These are phyloP conservation scores for Thymus mandschuricus DNA, from an alignment of 257 asterid genomes.

Conservation along the genomic window DNA sequence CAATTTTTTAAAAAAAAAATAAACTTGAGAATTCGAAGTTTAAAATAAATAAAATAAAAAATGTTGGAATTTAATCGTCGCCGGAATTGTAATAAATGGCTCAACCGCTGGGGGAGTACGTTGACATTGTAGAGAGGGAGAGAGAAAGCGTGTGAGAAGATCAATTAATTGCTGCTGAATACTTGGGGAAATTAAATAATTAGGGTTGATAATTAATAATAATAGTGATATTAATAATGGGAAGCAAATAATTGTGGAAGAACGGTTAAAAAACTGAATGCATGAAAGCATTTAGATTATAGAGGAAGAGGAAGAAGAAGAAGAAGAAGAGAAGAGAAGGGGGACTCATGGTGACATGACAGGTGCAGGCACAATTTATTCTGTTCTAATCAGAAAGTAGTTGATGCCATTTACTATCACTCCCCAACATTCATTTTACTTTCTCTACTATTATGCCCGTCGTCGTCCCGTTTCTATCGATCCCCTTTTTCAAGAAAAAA, in stretches of 20 bases:
- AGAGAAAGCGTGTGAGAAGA: conserved; percentile 20
- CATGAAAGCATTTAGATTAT: conserved; percentile 7
- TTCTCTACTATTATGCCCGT: too few species aligned
- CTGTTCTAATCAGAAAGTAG: conserved; percentile 28
- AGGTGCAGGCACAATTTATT: conserved; percentile 27
- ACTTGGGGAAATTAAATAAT: conserved; percentile 17
- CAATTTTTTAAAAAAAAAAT: too few species aligned
- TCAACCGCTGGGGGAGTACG: conserved; percentile 21
- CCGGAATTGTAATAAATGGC: not conserved
- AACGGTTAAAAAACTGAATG: conserved; percentile 38
- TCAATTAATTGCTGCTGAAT: conserved; percentile 19
- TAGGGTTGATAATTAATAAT: not conserved
- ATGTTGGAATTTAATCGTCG: not conserved
- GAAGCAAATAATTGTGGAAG: conserved; percentile 4
- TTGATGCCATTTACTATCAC: conserved; percentile 30
- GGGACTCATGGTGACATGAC: conserved; percentile 13
- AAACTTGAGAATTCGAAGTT: too few species aligned
- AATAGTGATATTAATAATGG: too few species aligned
- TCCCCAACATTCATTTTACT: not conserved
- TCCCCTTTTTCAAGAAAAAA: too few species aligned
- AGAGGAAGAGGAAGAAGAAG: too few species aligned
- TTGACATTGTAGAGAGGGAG: conserved; percentile 3
- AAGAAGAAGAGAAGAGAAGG: too few species aligned
- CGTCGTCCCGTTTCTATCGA: too few species aligned
- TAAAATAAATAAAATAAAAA: too few species aligned